Evolutionary conservation across 2,329 filamentous ascomycete species (phyloP), one percentile per base, ranked within the genome.

Genomic region (Aspergillus sp.): DNA sequence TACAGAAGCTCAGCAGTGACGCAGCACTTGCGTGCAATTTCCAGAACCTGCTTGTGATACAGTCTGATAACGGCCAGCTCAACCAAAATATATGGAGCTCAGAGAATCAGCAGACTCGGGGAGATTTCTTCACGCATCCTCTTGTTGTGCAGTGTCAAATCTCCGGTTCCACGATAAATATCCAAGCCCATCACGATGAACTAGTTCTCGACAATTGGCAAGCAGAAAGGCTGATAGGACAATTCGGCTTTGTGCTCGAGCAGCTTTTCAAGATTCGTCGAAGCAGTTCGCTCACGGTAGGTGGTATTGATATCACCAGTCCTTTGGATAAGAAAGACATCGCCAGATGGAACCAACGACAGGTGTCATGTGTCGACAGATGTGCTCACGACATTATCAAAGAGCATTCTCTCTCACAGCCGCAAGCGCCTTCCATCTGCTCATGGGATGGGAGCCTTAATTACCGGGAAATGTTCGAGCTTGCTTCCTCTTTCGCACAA

Each of bases 61-160:
- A 77, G 52, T 63, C 68, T 3, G 64, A 59, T 8, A 66, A 73
- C 34, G 62, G 62, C 0, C 54, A 60, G 1, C 53, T 70, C 11
- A 55, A 68, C 48, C 62, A 62, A 15, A 56, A 62, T 1, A 62
- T 74, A 9, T 75, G 72, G 72, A 59, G 61, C 17, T 56, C 66
- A 15, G 65, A 71, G 58, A 63, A 68, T 22, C 83, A 86, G 59
- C 81, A 83, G 1, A 84, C 83, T 0, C 79, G 82, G 45, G 85
- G 87, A 62, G 78, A 80, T 57, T 81, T 81, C 66, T 81, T 81
- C 53, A 79, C 79, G 1, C 87, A 88, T 66, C 81, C 85, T 1
- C 79, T 89, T 32, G 88, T 89, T 77, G 73, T 89, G 18, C 85
- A 88, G 42, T 89, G 85, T 68, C 85, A 82, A 4, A 73, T 88